Evolutionary conservation across 768 basidiomycete genomes (phyloP).

Genomic region (Dictyophora rubrovolvata): DNA sequence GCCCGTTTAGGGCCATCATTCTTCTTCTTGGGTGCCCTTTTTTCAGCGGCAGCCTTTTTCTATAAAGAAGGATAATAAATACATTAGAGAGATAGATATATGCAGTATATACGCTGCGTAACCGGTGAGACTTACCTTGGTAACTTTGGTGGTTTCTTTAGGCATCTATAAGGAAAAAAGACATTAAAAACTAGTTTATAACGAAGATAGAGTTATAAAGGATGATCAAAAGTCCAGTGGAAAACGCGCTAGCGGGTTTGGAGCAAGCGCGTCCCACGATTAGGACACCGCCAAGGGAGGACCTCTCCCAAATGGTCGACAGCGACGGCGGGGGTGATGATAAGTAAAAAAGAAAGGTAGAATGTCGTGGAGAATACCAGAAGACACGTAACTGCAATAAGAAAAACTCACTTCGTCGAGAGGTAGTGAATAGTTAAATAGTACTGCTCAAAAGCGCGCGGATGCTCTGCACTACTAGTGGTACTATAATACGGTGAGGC

Average conservation of each 20-base stretch:
- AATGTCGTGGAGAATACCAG: constrained; percentile 7
- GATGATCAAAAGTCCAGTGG: constrained; percentile 12
- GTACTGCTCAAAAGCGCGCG: constrained; percentile 3
- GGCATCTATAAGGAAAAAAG: constrained; percentile 35
- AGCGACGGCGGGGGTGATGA: not conserved
- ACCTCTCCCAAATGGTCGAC: not conserved
- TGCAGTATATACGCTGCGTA: constrained; percentile 2
- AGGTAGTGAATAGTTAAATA: not conserved
- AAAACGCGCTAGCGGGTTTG: constrained; percentile 16
- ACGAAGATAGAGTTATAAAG: constrained; percentile 27
- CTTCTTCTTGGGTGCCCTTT: constrained; percentile 58
- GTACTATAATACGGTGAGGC: constrained; percentile 10
- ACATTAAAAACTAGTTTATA: constrained; percentile 26
- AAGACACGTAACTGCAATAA: constrained; percentile 7
- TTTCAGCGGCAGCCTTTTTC: constrained; percentile 69
- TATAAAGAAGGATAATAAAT: constrained; percentile 18
- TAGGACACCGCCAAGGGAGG: constrained; percentile 1
- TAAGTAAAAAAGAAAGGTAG: not conserved
- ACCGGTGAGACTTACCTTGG: constrained; percentile 41
- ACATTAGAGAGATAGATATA: constrained; percentile 10
- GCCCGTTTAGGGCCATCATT: constrained; percentile 84
- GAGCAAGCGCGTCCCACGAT: constrained; percentile 26
- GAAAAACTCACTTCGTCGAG: constrained; percentile 2
- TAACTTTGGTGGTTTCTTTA: constrained; percentile 55
- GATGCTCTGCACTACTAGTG: constrained; percentile 1